Conservation (phyloP, 768 basidiomycete genomes). For the Lyophyllum shimeji region DNA sequence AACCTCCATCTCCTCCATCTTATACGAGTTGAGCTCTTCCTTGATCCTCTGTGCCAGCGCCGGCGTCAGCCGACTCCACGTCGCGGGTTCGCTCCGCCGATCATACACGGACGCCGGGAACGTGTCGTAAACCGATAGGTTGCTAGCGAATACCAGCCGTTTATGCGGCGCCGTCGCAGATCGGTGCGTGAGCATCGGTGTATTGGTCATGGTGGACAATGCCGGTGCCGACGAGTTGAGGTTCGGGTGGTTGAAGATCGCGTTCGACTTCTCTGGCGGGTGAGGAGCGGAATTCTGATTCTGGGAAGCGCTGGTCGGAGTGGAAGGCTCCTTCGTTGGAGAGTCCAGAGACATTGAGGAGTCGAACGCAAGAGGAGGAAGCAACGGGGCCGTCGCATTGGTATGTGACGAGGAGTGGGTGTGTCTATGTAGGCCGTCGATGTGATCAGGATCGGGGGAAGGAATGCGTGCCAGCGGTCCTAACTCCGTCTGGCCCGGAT, state of each 20-base stretch:
- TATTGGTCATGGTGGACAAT: conserved; percentile 55
- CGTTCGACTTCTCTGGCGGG: conserved; percentile 42
- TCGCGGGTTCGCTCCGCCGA: conserved; percentile 92
- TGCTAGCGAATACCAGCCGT: conserved; percentile 84
- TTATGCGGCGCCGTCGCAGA: conserved; percentile 71
- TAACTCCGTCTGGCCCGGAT: conserved; percentile 50
- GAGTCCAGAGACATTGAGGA: conserved; percentile 38
- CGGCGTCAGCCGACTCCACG: conserved; percentile 95
- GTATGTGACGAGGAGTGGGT: conserved; percentile 51
- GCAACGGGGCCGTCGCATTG: conserved; percentile 22
- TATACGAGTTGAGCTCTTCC: conserved; percentile 97
- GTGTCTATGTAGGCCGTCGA: conserved; percentile 82
- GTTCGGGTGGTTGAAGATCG: conserved; percentile 78
- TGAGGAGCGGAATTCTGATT: conserved; percentile 30
- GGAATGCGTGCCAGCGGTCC: conserved; percentile 84
- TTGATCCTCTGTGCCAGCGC: conserved; percentile 95
- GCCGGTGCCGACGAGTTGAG: conserved; percentile 89
- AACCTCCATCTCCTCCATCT: conserved; percentile 99
- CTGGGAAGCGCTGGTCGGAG: conserved; percentile 26
- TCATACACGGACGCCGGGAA: conserved; percentile 92
- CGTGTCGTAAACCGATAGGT: conserved; percentile 95
- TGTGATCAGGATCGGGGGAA: conserved; percentile 81
- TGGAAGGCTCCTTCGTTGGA: conserved; percentile 39
- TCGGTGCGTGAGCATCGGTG: conserved; percentile 61
- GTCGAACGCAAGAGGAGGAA: conserved; percentile 60